phyloP scores from a whole-genome alignment of 495 filamentous ascomycete species.

The Saxophila tyrrhenica region DNA sequence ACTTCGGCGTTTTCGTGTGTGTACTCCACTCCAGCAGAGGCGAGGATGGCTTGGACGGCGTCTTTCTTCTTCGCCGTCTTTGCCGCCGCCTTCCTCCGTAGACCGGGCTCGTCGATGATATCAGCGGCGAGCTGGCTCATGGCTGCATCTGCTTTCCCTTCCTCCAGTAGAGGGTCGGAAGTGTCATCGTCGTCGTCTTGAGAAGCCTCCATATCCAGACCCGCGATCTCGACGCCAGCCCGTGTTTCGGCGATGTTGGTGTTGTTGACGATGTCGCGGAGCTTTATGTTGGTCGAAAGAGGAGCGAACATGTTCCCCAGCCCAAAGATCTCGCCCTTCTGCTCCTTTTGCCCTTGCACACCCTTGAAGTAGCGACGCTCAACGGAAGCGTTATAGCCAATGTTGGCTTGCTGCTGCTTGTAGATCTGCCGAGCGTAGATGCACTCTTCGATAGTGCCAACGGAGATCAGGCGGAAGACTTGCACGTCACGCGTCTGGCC shows the following conservation, averaged over 20 bases:
- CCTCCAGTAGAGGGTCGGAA: constrained; percentile 39
- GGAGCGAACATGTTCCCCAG: constrained; percentile 79
- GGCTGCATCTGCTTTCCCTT: constrained; percentile 46
- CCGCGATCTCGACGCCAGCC: constrained; percentile 69
- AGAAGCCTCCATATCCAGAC: constrained; percentile 49
- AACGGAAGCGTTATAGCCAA: constrained; percentile 83
- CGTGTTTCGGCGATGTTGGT: constrained; percentile 92
- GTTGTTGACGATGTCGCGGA: constrained; percentile 91
- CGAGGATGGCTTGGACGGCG: constrained; percentile 78
- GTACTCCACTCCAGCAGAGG: constrained; percentile 83
- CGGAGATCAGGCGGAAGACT: constrained; percentile 86
- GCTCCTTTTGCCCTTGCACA: constrained; percentile 67
- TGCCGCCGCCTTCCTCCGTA: constrained; percentile 8
- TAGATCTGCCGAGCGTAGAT: constrained; percentile 96
- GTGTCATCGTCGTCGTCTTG: constrained; percentile 34
- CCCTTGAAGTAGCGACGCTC: constrained; percentile 95
- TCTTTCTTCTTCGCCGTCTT: constrained; percentile 41
- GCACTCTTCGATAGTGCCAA: constrained; percentile 93
- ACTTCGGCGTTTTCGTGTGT: constrained; percentile 96
- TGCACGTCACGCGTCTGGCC: constrained; percentile 89
- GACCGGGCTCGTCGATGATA: constrained; percentile 32
- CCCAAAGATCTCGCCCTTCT: constrained; percentile 92
- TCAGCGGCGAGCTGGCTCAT: constrained; percentile 68
- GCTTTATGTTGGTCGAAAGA: constrained; percentile 63
- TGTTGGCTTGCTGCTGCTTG: constrained; percentile 97